phyloP scores from a whole-genome alignment of 805 yeast genomes.

The Pichia nakasei region DNA sequence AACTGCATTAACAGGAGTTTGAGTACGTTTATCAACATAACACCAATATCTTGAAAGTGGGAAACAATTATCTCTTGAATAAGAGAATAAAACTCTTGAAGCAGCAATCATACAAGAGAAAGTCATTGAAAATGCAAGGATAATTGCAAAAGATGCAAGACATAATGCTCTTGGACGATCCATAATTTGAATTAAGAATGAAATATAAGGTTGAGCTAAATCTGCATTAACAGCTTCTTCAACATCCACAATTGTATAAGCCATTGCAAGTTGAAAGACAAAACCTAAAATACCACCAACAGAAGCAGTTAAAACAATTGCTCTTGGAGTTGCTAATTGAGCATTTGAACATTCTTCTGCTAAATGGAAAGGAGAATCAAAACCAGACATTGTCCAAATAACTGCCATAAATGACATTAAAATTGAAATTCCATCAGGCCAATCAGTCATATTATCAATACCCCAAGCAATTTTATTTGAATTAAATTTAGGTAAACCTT shows the following conservation, averaged over 20 bases:
- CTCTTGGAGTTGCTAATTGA: slow-evolving; percentile 54
- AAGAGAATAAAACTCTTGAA: slow-evolving; percentile 57
- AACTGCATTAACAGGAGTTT: slow-evolving; percentile 59
- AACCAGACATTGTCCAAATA: slow-evolving; percentile 68
- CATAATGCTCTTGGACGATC: slow-evolving; percentile 32
- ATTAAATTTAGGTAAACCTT: slow-evolving; percentile 41
- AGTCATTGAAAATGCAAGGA: slow-evolving; percentile 43
- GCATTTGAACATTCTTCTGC: slow-evolving; percentile 69
- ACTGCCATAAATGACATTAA: slow-evolving; percentile 52
- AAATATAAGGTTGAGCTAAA: slow-evolving; percentile 52
- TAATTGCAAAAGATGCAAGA: slow-evolving; percentile 35
- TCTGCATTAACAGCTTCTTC: slow-evolving; percentile 38
- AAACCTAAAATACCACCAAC: slow-evolving; percentile 51
- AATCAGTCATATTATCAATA: slow-evolving; percentile 48
- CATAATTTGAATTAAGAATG: slow-evolving; percentile 43
- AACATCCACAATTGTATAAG: slow-evolving; percentile 50
- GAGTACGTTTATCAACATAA: slow-evolving; percentile 40
- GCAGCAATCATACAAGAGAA: slow-evolving; percentile 56
- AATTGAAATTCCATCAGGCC: slow-evolving; percentile 53
- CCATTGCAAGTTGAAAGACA: slow-evolving; percentile 48
- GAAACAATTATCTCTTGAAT: slow-evolving; percentile 60
- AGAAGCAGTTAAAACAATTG: slow-evolving; percentile 50
- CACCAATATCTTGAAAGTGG: slow-evolving; percentile 46
- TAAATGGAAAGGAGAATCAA: slow-evolving; percentile 66
- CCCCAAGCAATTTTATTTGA: slow-evolving; percentile 43